These are phyloP conservation scores for Trichosanthes truncata DNA, from an alignment of 306 rosid species.

Conservation along the genomic window DNA sequence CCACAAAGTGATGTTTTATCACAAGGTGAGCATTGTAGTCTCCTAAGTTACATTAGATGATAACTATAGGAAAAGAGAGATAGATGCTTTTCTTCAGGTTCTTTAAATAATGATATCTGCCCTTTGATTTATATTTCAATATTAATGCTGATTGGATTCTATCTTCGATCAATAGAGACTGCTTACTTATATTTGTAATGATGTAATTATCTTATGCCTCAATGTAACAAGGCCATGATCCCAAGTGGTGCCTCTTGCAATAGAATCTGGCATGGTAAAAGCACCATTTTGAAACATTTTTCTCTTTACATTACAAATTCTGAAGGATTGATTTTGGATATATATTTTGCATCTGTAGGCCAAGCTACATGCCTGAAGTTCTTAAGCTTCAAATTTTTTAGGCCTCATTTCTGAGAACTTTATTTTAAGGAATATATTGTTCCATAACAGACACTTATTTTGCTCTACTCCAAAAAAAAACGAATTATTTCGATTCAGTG, in stretches of 20 bases:
- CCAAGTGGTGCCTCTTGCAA: neutral
- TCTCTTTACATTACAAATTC: neutral
- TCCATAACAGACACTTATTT: neutral
- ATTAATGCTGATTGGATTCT: neutral
- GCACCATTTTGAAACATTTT: neutral
- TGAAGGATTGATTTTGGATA: neutral
- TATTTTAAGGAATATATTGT: neutral
- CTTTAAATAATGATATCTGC: neutral
- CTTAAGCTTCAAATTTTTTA: neutral
- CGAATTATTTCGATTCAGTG: neutral
- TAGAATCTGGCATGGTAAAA: neutral
- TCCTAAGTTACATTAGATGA: neutral
- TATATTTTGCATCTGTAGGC: neutral
- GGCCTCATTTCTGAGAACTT: neutral
- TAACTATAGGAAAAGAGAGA: neutral
- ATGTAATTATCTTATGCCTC: neutral
- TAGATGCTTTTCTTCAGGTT: neutral
- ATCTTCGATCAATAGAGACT: neutral
- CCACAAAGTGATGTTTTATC: constrained; percentile 44
- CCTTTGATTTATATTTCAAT: neutral
- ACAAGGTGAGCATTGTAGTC: constrained; percentile 34
- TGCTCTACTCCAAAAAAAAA: neutral
- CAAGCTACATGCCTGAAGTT: neutral
- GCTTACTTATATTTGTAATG: neutral
- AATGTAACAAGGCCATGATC: neutral